These are phyloP conservation scores for Curvularia lunata DNA, from an alignment of 2,329 filamentous ascomycete species.

Conservation along the genomic window DNA sequence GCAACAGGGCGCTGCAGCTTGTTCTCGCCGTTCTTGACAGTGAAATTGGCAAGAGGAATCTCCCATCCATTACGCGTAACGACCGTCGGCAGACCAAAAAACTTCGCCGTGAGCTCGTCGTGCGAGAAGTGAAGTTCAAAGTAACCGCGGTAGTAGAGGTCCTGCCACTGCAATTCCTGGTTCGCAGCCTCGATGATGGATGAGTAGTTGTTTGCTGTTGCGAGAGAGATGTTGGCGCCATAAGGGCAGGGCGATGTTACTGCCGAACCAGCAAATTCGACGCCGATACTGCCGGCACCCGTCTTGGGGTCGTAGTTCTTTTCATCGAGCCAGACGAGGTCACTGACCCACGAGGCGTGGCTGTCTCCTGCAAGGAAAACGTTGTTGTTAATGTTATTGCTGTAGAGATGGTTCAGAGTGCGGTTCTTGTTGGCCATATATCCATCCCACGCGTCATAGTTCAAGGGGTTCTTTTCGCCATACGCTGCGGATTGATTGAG, in stretches of 20 bases:
- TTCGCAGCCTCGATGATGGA: constrained; percentile 55
- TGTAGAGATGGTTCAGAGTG: constrained; percentile 69
- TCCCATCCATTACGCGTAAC: constrained; percentile 67
- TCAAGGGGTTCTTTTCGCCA: constrained; percentile 54
- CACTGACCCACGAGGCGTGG: constrained; percentile 66
- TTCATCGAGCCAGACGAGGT: constrained; percentile 55
- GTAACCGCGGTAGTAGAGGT: constrained; percentile 76
- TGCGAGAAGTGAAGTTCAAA: constrained; percentile 65
- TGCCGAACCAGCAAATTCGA: constrained; percentile 67
- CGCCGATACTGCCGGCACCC: constrained; percentile 53
- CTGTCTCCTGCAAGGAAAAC: constrained; percentile 75
- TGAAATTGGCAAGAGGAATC: constrained; percentile 72
- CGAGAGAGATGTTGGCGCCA: constrained; percentile 65
- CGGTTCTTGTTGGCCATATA: constrained; percentile 75
- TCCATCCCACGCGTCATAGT: constrained; percentile 69
- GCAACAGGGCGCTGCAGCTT: constrained; percentile 59
- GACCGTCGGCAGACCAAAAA: constrained; percentile 68
- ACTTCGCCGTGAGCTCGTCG: constrained; percentile 66
- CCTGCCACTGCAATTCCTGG: constrained; percentile 73
- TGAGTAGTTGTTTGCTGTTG: constrained; percentile 55
- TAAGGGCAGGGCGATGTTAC: constrained; percentile 66
- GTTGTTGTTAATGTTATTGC: constrained; percentile 73
- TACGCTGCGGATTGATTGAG: constrained; percentile 57
- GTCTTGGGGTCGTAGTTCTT: constrained; percentile 49
- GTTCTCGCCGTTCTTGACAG: constrained; percentile 68